Percentiles rank a stretch among this genome's conserved stretches.
Evolutionary conservation across 2,329 filamentous ascomycete genomes (phyloP).

Genomic region (Coniella lustricola): DNA sequence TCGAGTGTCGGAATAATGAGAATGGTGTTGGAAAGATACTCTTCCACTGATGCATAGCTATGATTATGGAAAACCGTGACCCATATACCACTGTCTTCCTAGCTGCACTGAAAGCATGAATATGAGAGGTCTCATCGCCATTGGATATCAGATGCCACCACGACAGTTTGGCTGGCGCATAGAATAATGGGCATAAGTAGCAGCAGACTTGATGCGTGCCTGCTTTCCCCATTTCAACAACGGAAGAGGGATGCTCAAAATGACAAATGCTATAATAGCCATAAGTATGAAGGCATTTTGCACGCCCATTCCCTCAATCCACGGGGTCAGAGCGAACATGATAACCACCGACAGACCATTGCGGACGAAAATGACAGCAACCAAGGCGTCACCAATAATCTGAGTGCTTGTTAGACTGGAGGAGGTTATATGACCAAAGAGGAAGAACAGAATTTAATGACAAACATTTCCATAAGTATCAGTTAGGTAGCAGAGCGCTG

Average conservation of each 20-base stretch:
- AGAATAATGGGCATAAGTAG: not conserved
- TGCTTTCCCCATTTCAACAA: not conserved
- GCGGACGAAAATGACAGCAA: conserved; percentile 26
- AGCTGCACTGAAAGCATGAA: no score
- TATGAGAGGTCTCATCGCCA: no score
- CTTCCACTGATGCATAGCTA: no score
- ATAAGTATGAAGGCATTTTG: conserved; percentile 15
- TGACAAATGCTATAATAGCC: not conserved
- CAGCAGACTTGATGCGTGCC: not conserved
- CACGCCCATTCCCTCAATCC: conserved; percentile 26
- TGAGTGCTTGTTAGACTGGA: conserved; percentile 4
- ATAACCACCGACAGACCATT: conserved; percentile 25
- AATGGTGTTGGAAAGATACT: no score
- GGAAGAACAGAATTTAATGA: not conserved
- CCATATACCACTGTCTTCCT: no score
- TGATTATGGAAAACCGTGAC: no score
- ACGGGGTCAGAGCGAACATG: conserved; percentile 24
- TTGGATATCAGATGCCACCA: not conserved
- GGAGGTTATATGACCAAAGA: not conserved
- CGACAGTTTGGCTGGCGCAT: not conserved
- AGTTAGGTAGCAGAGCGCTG: conserved; percentile 27
- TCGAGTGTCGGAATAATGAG: no score
- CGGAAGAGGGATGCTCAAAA: not conserved
- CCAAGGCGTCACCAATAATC: conserved; percentile 25
- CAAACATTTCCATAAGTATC: conserved; percentile 31